Evolutionary conservation across 225 moss, liverwort and hornwort genomes (phyloP), one percentile per base, ranked within the genome.

Genomic region (Marchantia polymorpha): DNA sequence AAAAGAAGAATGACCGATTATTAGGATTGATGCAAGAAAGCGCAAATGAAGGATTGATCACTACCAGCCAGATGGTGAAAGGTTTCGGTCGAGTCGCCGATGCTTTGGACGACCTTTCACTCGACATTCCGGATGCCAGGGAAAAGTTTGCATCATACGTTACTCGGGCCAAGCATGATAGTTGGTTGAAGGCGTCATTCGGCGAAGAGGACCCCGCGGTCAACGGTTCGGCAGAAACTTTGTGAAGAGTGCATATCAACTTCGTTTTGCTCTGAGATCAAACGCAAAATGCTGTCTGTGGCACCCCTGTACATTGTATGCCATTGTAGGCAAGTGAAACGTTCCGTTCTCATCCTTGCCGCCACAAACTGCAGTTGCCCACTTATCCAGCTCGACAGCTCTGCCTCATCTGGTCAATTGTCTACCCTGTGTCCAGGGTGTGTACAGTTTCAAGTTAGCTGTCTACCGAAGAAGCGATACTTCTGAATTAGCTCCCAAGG

Each of bases 21-120:
- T 87, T 99, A 31, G 76, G 86, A 10, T 85, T 99, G 67, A 73
- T 99, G 63, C 89, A 90, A 75, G 97, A 99, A 85, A 86, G 93
- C 79, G 89, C 97, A 8, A 93, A 83, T 30, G 97, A 99, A 83
- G 92, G 97, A 1, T 90, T 99, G 39, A 89, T 99, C 20, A 99
- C 94, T 3, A 99, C 97, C 46, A 99, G 92, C 78, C 97, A 99
- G 84, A 99, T 93, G 97, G 74, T 90, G 13, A 93, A 99, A 77
- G 97, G 97, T 46, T 99, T 94, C 71, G 84, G 82, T 47, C 92
- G 97, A 23, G 84, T 97, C 56, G 84, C 87, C 65, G 97, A 97
- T 76, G 79, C 88, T 10, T 79, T 99, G 58, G 97, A 99, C 73
- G 97, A 99, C 69, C 94, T 99, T 23, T 89, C 97, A 11, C 89